A percentile compares a stretch with the other conserved stretches of the same genome.
phyloP scores from a whole-genome alignment of 2,329 filamentous ascomycete genomes.

The Macrophomina tecta region DNA sequence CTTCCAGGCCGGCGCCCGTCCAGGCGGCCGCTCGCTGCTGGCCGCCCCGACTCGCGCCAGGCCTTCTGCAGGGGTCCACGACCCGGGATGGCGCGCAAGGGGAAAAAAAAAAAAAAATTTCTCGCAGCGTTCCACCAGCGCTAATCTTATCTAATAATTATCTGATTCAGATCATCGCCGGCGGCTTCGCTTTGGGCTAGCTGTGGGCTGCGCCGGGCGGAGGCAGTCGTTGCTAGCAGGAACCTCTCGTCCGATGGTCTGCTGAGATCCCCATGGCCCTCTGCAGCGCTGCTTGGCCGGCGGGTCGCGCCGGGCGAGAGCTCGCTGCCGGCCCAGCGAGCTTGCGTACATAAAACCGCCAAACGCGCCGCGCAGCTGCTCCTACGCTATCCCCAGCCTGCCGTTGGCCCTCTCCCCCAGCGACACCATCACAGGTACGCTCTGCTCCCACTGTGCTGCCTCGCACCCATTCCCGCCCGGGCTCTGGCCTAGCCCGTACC shows the following conservation, averaged over 20 bases:
- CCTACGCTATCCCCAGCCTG: slow-evolving; percentile 1
- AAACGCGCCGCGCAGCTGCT: slow-evolving; percentile 1
- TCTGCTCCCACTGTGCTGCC: neutral
- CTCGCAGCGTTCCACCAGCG: slow-evolving; percentile 20
- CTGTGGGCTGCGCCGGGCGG: slow-evolving; percentile 5
- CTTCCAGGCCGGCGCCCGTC: slow-evolving; percentile 12
- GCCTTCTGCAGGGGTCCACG: slow-evolving; percentile 3
- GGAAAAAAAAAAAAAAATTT: slow-evolving; percentile 26
- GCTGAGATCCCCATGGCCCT: slow-evolving; percentile 3
- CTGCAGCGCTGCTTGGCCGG: slow-evolving; percentile 3
- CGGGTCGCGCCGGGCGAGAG: slow-evolving; percentile 15
- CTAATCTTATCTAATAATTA: slow-evolving; percentile 30
- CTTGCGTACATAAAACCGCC: slow-evolving; percentile 17
- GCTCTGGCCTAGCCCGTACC: neutral
- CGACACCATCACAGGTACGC: neutral
- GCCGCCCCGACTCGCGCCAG: slow-evolving; percentile 7
- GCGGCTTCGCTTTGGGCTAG: slow-evolving; percentile 21
- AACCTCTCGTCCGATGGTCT: slow-evolving; percentile 23
- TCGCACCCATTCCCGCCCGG: neutral
- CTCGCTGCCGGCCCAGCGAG: slow-evolving; percentile 3
- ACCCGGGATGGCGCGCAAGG: neutral
- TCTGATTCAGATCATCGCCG: slow-evolving; percentile 28
- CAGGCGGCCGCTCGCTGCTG: too few species aligned
- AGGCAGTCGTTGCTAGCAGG: slow-evolving; percentile 11
- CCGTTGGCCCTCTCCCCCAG: neutral